Base-by-base conservation (phyloP, 306 rosid species). In the Urtica urens region DNA sequence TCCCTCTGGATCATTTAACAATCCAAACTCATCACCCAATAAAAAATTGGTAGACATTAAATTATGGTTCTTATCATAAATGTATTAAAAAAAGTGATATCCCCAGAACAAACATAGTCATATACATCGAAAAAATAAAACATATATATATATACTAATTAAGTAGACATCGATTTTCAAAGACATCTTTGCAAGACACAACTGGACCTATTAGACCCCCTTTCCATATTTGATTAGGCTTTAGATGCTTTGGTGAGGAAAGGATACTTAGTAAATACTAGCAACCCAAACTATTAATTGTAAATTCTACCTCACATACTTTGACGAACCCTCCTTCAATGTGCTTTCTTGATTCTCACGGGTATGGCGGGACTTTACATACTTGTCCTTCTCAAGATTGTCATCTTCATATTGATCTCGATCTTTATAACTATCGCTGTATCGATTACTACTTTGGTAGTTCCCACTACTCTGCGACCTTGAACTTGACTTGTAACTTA, bases 401-500 rank as follows among this genome's bases (percentile, higher is more conserved):
- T 71, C 82, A 46, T 84, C 93, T 57, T 73, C 78, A 49, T 65
- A 47, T 44, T 53, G 49, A 64, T 69, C 86, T 72, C 48, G 74
- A 73, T 77, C 82, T 55, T 57, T 59, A 43, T 65, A 72, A 67
- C 66, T 75, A 56, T 82, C 94, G 40, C 56, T 44, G 74, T 68
- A 78, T 49, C 69, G 71, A 46, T 60, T 71, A 49, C 75, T 71
- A 72, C 93, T 77, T 55, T 71, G 79, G 57, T 59, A 77, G 74
- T 72, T 63, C 51, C 80, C 62, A 47, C 81, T 58, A 68, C 94
- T 56, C 39, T 43, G 63, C 0, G 93, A 68, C 27, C 87, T 38
- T 48, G 93, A 47, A 51, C 93, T 79, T 42, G 94, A 73, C 72
- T 79, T 92, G 61, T 58, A 63, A 13, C 90, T 64, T 11, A 86